phyloP scores from a whole-genome alignment of 345 rosid species.

The Bretschneidera sinensis region DNA sequence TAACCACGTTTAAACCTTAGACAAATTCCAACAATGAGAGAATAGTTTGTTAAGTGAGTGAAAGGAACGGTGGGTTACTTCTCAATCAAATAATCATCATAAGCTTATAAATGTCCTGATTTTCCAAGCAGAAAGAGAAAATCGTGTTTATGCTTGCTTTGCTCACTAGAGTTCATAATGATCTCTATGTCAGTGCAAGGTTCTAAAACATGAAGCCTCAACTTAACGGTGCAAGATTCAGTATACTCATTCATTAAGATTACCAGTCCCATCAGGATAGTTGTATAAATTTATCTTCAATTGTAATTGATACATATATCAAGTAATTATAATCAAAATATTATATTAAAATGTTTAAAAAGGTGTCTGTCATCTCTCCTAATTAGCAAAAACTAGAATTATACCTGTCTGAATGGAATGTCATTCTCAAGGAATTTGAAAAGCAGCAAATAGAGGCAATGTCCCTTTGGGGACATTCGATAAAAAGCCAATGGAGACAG shows the following conservation, averaged over 20 bases:
- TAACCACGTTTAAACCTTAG: no score
- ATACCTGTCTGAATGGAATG: no score
- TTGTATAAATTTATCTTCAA: not conserved
- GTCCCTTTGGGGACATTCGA: no score
- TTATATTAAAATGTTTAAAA: no score
- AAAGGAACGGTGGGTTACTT: no score
- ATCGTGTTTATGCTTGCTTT: slow-evolving; percentile 55
- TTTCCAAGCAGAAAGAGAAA: slow-evolving; percentile 63
- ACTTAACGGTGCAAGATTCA: slow-evolving; percentile 73
- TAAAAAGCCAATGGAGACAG: no score
- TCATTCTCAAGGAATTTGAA: not conserved
- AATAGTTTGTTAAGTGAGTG: no score
- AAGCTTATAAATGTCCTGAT: slow-evolving; percentile 70
- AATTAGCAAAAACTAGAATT: no score
- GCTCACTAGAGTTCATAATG: slow-evolving; percentile 47
- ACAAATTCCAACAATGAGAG: no score
- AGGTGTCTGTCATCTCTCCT: no score
- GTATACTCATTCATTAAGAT: slow-evolving; percentile 64
- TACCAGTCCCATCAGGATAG: slow-evolving; percentile 37
- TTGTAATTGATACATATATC: not conserved
- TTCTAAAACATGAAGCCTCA: slow-evolving; percentile 70
- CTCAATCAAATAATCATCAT: slow-evolving; percentile 71
- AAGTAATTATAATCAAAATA: not conserved
- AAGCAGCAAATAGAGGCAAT: no score
- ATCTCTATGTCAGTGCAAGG: slow-evolving; percentile 74